These are phyloP conservation scores for Pseudogymnoascus sp. DNA, from an alignment of 2,329 filamentous ascomycete species.

Conservation along the genomic window DNA sequence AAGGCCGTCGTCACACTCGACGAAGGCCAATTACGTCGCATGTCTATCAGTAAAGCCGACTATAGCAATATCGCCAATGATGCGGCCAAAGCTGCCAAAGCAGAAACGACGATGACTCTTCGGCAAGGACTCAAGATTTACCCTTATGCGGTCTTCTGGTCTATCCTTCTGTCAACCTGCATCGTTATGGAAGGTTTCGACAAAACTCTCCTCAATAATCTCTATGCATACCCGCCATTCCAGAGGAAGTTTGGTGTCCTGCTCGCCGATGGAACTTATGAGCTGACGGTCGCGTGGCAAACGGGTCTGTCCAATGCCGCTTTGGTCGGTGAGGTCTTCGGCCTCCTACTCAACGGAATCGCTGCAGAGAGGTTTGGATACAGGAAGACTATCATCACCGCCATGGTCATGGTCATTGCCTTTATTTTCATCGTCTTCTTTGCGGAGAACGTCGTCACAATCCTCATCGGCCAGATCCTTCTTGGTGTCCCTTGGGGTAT, in stretches of 20 bases:
- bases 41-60: conserved; percentile 2
- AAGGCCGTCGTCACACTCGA: background rate
- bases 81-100: conserved; percentile 45
- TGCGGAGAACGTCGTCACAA: conserved; percentile 36
- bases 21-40: background rate
- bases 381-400: conserved; percentile 40
- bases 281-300: conserved; percentile 26
- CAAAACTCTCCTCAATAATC: conserved; percentile 67
- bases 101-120: conserved; percentile 63
- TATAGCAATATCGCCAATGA: conserved; percentile 26
- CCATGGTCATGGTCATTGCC: conserved; percentile 35
- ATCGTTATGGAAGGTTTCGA: conserved; percentile 92
- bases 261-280: conserved; percentile 23
- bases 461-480: conserved; percentile 42
- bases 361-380: conserved; percentile 42
- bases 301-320: conserved; percentile 24
- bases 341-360: conserved; percentile 38
- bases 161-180: conserved; percentile 77
- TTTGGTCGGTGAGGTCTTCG: conserved; percentile 32
- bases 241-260: conserved; percentile 30
- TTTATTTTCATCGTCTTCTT: conserved; percentile 44
- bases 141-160: conserved; percentile 80
- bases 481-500: conserved; percentile 42
- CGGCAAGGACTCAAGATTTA: conserved; percentile 72
- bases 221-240: conserved; percentile 39